Base-by-base conservation (phyloP, 208 protist species). In the Leishmania braziliensis region DNA sequence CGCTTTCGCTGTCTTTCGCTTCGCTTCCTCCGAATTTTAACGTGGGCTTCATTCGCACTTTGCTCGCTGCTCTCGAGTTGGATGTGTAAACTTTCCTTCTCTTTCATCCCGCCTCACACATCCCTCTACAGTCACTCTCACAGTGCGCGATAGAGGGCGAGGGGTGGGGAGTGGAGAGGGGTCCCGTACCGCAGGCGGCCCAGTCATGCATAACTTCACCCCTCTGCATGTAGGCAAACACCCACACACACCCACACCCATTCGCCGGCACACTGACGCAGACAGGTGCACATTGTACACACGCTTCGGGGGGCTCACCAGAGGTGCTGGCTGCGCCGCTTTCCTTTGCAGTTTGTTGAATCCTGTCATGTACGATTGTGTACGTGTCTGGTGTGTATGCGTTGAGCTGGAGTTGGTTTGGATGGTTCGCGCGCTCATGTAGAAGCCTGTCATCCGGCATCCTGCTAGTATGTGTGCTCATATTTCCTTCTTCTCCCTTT, bases 401-500 rank as follows among this genome's bases (percentile, higher is more conserved):
- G 43, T 46, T 9, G 43, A 46, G 43, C 43, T 46, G 43, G 4
- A 46, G 43, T 46, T 46, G 4, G 43, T 46, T 46, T 46, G 43
- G 43, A 46, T 46, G 43, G 43, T 46, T 46, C 43, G 43, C 43
- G 43, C 43, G 29, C 71, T 75, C 43, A 75, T 46, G 43, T 46
- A 77, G 36, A 75, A 66, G 39, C 33, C 26, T 46, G 39, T 46
- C n/a, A 48, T 78, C 23, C 43, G 43, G 43, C 43, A 46, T 75
- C 0, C 20, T 62, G 60, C 26, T 33, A 10, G 23, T 8, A 16
- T n/a, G 63, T 48, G 20, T 39, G 26, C 53, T 70, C 75, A 36
- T 81, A 20, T 76, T 56, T 39, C 20, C 20, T 43, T 73, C 14
- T 60, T 74, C 51, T 58, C 51, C 39, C 46, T 63, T 69, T 81